Conservation (phyloP, 2,329 filamentous ascomycete species). For the Beauveria brongniartii region DNA sequence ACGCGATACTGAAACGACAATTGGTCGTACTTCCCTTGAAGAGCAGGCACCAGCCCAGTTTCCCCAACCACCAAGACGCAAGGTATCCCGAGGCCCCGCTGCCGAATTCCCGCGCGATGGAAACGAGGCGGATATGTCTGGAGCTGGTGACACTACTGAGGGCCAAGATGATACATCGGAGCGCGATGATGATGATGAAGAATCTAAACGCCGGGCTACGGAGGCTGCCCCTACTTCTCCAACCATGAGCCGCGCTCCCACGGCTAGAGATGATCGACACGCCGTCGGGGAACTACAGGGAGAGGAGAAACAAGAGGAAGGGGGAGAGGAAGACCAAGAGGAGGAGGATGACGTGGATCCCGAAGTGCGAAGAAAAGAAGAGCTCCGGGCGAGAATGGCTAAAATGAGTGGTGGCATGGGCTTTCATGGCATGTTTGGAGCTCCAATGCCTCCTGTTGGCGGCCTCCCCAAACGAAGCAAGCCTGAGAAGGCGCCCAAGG, state of each 20-base stretch:
- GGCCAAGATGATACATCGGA: conserved; percentile 55
- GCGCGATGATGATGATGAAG: conserved; percentile 67
- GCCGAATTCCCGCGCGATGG: conserved; percentile 45
- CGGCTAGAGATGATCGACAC: conserved; percentile 45
- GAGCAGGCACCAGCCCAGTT: conserved; percentile 25
- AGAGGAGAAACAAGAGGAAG: conserved; percentile 56
- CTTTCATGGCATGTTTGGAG: conserved; percentile 88
- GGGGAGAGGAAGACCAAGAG: conserved; percentile 60
- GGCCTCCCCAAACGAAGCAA: conserved; percentile 48
- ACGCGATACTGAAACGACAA: conserved; percentile 38
- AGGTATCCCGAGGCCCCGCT: conserved; percentile 39
- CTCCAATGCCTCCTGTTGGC: conserved; percentile 56
- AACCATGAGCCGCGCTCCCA: conserved; percentile 16
- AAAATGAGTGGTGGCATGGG: conserved; percentile 98
- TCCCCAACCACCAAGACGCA: conserved; percentile 41
- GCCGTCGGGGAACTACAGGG: conserved; percentile 68
- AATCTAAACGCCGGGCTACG: conserved; percentile 25
- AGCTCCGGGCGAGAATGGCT: conserved; percentile 89
- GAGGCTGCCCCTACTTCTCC: conserved; percentile 32
- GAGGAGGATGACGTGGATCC: conserved; percentile 83
- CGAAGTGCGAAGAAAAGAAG: conserved; percentile 75
- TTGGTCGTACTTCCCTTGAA: conserved; percentile 44
- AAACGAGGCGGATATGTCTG: conserved; percentile 58
- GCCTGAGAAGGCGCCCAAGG: conserved; percentile 17
- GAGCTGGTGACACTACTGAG: conserved; percentile 56